phyloP scores from a whole-genome alignment of 129 eudicot genomes.

The Lactuca saligna region DNA sequence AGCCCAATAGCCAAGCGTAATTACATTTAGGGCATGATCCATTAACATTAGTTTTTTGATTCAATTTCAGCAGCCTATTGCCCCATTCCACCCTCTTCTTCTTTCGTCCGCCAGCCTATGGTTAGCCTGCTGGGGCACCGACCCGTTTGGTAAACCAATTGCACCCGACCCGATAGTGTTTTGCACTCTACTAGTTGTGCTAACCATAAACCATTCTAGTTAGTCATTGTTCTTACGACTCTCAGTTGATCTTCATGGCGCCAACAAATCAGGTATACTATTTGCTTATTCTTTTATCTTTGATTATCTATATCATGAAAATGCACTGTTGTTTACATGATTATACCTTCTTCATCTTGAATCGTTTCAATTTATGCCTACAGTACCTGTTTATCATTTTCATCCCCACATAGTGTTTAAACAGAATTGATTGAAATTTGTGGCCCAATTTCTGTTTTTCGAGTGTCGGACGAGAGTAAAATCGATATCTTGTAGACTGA shows the following conservation, averaged over 20 bases:
- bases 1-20: too few relatives aligned
- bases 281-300: not conserved
- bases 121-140: not conserved
- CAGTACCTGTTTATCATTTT: constrained; percentile 7
- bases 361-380: not conserved
- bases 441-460: not conserved
- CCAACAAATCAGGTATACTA: constrained; percentile 33
- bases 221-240: not conserved
- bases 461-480: not conserved
- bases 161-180: constrained; percentile 19
- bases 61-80: too few relatives aligned
- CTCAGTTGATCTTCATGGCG: constrained; percentile 33
- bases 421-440: not conserved
- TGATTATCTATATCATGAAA: not conserved
- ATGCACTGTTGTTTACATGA: not conserved
- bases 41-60: too few relatives aligned
- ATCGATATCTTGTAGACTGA: not conserved
- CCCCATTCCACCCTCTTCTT: too few relatives aligned
- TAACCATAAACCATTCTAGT: not conserved
- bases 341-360: constrained; percentile 12
- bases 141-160: not conserved
- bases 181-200: constrained; percentile 1
- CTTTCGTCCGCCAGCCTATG: too few relatives aligned
- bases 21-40: too few relatives aligned
- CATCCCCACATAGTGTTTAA: constrained; percentile 13